These are phyloP conservation scores for Jimgerdemannia flammicorona DNA, from an alignment of 192 early-diverging fungal genomes.

Conservation along the genomic window DNA sequence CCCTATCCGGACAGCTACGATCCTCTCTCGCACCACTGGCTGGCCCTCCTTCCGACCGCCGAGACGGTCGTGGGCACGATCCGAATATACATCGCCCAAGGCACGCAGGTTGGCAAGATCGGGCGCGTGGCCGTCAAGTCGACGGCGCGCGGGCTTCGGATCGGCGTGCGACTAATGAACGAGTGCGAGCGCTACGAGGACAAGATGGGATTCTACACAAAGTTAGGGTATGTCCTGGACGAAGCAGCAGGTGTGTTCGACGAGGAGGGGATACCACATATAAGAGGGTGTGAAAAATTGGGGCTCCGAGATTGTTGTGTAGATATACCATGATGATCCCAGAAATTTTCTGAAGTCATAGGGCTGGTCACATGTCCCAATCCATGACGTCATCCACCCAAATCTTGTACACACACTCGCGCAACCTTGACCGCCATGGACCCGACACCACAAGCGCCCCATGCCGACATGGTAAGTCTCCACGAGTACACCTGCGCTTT, in stretches of 20 bases:
- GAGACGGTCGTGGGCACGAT: neutral
- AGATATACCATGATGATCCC: too few relatives aligned
- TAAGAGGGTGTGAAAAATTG: neutral
- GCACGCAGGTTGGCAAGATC: slow-evolving; percentile 9
- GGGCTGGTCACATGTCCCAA: neutral
- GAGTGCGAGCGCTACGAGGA: slow-evolving; percentile 10
- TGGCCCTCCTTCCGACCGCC: neutral
- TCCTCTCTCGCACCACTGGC: neutral
- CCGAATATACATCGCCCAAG: neutral
- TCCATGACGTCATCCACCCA: neutral
- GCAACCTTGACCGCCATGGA: neutral
- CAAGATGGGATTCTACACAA: slow-evolving; percentile 7
- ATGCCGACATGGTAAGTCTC: too few relatives aligned
- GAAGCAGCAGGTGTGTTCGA: neutral
- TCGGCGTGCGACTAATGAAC: slow-evolving; percentile 11
- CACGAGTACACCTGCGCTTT: too few relatives aligned
- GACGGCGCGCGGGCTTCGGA: neutral
- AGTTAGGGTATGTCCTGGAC: slow-evolving; percentile 1
- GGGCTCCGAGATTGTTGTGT: neutral
- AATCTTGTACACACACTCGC: neutral
- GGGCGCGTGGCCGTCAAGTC: slow-evolving; percentile 11
- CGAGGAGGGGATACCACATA: neutral
- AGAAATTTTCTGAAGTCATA: neutral
- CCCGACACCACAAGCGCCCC: neutral
- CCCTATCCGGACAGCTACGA: neutral